Evolutionary conservation across 1,139 yeast species (phyloP).

Genomic region (Yamadazyma trypodendri): DNA sequence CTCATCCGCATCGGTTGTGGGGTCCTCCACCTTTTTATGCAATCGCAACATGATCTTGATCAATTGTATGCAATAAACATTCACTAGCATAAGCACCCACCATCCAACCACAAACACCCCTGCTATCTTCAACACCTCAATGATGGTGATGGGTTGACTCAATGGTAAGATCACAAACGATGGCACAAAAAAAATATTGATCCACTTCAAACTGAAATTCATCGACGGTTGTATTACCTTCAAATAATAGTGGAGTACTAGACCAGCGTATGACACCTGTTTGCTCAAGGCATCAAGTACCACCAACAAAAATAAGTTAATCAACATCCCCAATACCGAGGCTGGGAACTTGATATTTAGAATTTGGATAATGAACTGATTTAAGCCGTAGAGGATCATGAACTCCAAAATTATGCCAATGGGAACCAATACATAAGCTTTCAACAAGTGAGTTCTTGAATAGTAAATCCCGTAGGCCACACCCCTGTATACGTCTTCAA

Average conservation of each 20-base stretch:
- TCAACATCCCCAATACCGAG: slow-evolving; percentile 73
- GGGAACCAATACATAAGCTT: slow-evolving; percentile 37
- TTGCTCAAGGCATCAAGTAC: slow-evolving; percentile 24
- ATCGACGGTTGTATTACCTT: slow-evolving; percentile 58
- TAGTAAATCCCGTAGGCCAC: slow-evolving; percentile 17
- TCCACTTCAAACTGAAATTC: slow-evolving; percentile 74
- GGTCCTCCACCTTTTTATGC: slow-evolving; percentile 10
- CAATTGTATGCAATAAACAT: slow-evolving; percentile 37
- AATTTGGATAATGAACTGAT: slow-evolving; percentile 46
- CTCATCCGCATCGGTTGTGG: slow-evolving; percentile 6
- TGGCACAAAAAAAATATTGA: slow-evolving; percentile 75
- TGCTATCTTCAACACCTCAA: slow-evolving; percentile 71
- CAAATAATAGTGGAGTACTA: slow-evolving; percentile 41
- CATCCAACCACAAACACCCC: slow-evolving; percentile 72
- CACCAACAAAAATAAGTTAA: slow-evolving; percentile 52
- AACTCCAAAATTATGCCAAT: slow-evolving; percentile 33
- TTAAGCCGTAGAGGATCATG: slow-evolving; percentile 60
- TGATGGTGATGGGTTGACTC: slow-evolving; percentile 59
- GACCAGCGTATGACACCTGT: slow-evolving; percentile 7
- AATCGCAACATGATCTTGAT: slow-evolving; percentile 24
- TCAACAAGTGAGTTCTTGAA: slow-evolving; percentile 25
- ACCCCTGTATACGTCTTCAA: slow-evolving; percentile 10
- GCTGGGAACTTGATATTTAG: slow-evolving; percentile 66
- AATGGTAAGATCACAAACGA: slow-evolving; percentile 72
- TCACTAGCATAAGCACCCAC: slow-evolving; percentile 46